phyloP scores from a whole-genome alignment of 176 grass and related monocot genomes.

The Carex kokanica region DNA sequence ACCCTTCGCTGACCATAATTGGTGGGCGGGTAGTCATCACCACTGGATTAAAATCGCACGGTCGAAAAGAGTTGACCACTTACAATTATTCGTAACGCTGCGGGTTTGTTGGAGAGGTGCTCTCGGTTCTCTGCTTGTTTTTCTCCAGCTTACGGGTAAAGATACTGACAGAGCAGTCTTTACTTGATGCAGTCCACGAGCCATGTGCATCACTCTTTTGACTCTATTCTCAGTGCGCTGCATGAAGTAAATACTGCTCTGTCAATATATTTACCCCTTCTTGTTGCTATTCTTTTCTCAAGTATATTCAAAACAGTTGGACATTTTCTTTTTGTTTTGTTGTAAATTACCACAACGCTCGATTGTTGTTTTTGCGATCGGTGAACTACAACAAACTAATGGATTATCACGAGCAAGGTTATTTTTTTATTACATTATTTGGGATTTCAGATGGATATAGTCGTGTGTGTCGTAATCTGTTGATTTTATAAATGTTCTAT shows the following conservation, averaged over 20 bases:
- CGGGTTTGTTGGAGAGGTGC: background rate
- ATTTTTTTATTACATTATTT: background rate
- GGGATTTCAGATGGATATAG: background rate
- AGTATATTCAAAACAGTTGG: too few relatives aligned
- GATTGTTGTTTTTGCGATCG: too few relatives aligned
- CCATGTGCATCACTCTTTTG: too few relatives aligned
- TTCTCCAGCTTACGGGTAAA: background rate
- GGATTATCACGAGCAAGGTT: too few relatives aligned
- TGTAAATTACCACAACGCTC: too few relatives aligned
- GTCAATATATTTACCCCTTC: background rate
- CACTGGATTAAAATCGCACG: background rate
- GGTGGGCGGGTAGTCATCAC: background rate
- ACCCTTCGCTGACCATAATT: constrained; percentile 13
- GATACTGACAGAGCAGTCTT: background rate
- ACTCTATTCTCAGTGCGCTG: too few relatives aligned
- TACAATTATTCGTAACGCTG: background rate
- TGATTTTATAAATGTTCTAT: background rate
- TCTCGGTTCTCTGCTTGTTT: background rate
- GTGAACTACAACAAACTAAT: too few relatives aligned
- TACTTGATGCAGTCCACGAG: too few relatives aligned
- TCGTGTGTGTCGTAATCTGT: background rate
- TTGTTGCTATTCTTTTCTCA: background rate
- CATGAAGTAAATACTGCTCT: too few relatives aligned
- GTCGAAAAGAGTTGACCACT: constrained; percentile 6
- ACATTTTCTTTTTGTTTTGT: too few relatives aligned